phyloP scores from a whole-genome alignment of 2,329 filamentous ascomycete species.

The Sclerotinia minor region DNA sequence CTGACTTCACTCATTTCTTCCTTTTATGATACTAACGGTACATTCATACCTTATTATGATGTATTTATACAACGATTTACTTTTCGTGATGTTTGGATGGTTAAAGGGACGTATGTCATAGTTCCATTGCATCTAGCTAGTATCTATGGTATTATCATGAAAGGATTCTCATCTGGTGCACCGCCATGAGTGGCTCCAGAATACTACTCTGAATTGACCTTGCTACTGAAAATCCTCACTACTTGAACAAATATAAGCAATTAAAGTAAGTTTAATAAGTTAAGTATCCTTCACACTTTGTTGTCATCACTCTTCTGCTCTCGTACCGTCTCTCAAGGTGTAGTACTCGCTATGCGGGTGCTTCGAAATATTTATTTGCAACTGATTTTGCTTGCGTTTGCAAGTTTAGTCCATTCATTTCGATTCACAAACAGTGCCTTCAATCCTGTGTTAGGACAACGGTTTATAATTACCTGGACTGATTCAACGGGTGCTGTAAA shows the following conservation, averaged over 20 bases:
- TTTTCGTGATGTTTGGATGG: not conserved
- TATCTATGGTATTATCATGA: not conserved
- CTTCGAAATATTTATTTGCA: not conserved
- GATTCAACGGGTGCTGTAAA: not conserved
- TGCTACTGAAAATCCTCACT: not conserved
- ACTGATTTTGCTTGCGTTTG: not conserved
- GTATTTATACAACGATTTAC: not conserved
- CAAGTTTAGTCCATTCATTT: not conserved
- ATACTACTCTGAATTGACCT: not conserved
- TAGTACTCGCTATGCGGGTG: not conserved
- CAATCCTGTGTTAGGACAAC: not conserved
- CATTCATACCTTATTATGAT: not conserved
- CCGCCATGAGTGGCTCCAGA: not conserved
- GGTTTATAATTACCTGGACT: not conserved
- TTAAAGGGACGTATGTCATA: not conserved
- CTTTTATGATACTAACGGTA: not conserved
- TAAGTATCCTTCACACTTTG: not conserved
- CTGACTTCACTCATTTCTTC: not conserved
- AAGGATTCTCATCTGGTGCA: not conserved
- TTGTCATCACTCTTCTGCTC: not conserved
- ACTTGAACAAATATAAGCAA: not conserved
- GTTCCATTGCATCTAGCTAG: not conserved
- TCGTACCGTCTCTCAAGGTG: not conserved
- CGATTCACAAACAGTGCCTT: not conserved
- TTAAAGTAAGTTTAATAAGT: not conserved